Conservation (phyloP, 768 basidiomycete species). For the Lactarius trivialis region DNA sequence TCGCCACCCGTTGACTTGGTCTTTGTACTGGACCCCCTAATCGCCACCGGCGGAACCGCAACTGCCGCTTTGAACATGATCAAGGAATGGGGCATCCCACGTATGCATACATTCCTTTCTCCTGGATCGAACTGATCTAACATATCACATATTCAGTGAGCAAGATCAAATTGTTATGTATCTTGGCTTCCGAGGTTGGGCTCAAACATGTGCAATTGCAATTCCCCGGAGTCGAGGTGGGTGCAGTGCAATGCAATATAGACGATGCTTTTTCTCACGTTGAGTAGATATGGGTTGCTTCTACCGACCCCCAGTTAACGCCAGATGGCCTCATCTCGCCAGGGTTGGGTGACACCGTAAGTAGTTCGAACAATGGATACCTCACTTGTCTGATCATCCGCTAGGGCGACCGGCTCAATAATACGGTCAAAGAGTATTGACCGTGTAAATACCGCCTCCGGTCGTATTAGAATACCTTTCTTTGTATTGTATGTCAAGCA, state of each 20-base stretch:
- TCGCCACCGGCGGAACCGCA: slow-evolving; percentile 93
- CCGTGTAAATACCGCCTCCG: neutral
- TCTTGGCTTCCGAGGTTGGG: slow-evolving; percentile 75
- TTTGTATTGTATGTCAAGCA: neutral
- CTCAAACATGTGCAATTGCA: slow-evolving; percentile 54
- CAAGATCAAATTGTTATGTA: slow-evolving; percentile 73
- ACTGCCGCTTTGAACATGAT: slow-evolving; percentile 85
- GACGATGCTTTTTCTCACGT: neutral
- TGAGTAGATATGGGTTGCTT: slow-evolving; percentile 77
- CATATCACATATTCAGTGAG: slow-evolving; percentile 35
- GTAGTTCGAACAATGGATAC: slow-evolving; percentile 27
- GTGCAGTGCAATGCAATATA: slow-evolving; percentile 16
- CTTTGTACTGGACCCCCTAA: slow-evolving; percentile 86
- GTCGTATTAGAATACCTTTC: neutral
- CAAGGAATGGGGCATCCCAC: slow-evolving; percentile 70
- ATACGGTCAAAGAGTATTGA: slow-evolving; percentile 37
- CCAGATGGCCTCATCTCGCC: slow-evolving; percentile 76
- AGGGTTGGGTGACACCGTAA: slow-evolving; percentile 84
- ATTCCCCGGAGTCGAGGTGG: slow-evolving; percentile 78
- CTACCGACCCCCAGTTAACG: slow-evolving; percentile 69
- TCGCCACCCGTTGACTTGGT: slow-evolving; percentile 71
- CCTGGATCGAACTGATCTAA: neutral
- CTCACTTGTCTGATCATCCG: neutral
- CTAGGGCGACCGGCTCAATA: slow-evolving; percentile 82
- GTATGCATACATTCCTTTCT: slow-evolving; percentile 34